Evolutionary conservation across 371 early-diverging fungal species (phyloP), one percentile per base, ranked within the genome.

Genomic region (Circinella umbellata): DNA sequence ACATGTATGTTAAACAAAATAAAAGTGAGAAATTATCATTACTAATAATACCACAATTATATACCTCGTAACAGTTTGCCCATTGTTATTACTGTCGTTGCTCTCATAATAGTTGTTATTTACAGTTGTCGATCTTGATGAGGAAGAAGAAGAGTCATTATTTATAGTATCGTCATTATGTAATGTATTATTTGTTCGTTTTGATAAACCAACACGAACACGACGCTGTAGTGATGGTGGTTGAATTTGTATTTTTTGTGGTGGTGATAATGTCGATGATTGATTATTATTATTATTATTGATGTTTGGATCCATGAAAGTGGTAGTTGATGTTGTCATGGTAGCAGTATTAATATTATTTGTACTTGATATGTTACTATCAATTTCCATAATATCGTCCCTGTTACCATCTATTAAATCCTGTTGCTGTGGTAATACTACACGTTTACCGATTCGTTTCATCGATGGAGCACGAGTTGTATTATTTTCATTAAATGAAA

Each of bases 181-280:
- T n/a, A 64, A 35, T 11, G 27, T 18, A 38, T 46, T 48, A 36
- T 36, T 64, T 10, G 65, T 62, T 11, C 76, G 71, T 46, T 80
- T 80, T 4, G 80, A 80, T 61, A 80, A 46, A 0, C 80, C 80
- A 15, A 80, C 71, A 9, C 78, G 68, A 2, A 70, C 66, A 59
- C 77, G 67, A 38, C 73, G 74, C 63, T 68, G 62, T 9, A 57
- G 20, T 9, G 17, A 13, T 35, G 38, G 39, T 36, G n/a, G 64
- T 17, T 57, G 57, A 57, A 17, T 57, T 51, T 51, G 51, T 14
- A 27, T 34, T 36, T 10, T 20, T 66, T 8, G 9, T 13, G 53
- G 0, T 15, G 53, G 53, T 53, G 53, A 8, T 27, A 27, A 27
- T 53, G 15, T 18, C 2, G 53, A 53, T 53, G 5, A 18, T 53